Evolutionary conservation across 73 alveolate species (phyloP).

Genomic region (Symbiodinium natans): DNA sequence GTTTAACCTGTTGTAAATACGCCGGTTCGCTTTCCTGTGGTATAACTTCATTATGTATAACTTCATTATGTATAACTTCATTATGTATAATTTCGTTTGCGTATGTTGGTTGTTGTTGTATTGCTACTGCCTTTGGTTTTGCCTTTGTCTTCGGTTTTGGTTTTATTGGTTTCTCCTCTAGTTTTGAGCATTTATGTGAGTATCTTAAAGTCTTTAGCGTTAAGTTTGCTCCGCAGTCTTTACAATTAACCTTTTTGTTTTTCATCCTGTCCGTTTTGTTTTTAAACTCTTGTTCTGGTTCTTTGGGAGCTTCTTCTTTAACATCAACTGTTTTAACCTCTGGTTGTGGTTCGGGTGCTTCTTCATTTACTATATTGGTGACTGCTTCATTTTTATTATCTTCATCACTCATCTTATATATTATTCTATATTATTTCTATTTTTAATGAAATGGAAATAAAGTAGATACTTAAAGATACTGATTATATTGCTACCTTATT

Average conservation of each 20-base stretch:
- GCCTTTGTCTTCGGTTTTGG: not conserved
- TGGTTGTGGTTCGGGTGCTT: not conserved
- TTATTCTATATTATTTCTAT: not conserved
- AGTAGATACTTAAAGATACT: not conserved
- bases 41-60: too few relatives aligned
- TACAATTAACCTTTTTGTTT: not conserved
- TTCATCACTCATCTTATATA: not conserved
- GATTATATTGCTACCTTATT: too few relatives aligned
- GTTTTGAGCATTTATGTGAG: too few relatives aligned
- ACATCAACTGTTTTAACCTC: not conserved
- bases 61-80: too few relatives aligned
- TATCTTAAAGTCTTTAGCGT: not conserved
- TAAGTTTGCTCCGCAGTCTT: not conserved
- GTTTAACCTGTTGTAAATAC: not conserved
- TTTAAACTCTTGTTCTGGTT: not conserved
- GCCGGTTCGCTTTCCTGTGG: not conserved
- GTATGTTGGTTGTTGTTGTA: not conserved
- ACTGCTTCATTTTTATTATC: not conserved
- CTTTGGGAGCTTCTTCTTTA: not conserved
- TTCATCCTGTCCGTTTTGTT: not conserved
- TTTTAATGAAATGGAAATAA: not conserved
- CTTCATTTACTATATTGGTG: not conserved
- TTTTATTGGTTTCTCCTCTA: too few relatives aligned
- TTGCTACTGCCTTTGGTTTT: not conserved
- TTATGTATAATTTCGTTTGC: not conserved